A percentile compares a stretch with the other conserved stretches of the same genome.
These are phyloP conservation scores for Chenopodium suecicum DNA, from an alignment of 148 eudicot species.

Conservation along the genomic window DNA sequence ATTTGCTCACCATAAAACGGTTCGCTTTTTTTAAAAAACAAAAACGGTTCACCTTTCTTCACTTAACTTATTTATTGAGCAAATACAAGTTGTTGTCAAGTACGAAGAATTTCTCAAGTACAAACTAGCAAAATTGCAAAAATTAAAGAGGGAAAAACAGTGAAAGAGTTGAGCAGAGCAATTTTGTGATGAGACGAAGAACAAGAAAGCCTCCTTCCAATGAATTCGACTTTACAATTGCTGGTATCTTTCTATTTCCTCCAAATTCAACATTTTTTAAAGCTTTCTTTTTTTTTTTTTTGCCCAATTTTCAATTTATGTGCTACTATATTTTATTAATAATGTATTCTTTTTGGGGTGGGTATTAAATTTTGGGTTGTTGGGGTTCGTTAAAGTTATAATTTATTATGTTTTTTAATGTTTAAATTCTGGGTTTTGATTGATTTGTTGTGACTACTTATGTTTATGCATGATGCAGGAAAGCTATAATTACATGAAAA, in stretches of 20 bases:
- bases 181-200: constrained; percentile 2
- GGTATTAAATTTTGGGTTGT: not conserved
- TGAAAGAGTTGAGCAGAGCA: not conserved
- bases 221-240: constrained; percentile 1
- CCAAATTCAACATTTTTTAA: not conserved
- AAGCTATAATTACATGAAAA: not conserved
- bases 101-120: too few species aligned
- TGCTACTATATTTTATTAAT: too few species aligned
- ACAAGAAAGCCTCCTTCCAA: constrained; percentile 15
- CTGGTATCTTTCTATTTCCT: constrained; percentile 1
- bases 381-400: not conserved
- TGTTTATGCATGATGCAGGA: constrained; percentile 14
- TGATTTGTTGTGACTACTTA: not conserved
- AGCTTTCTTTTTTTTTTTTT: not conserved
- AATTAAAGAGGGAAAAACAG: not conserved
- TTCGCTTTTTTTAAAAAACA: too few species aligned
- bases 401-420: not conserved
- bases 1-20: too few species aligned
- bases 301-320: not conserved
- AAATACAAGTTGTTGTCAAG: too few species aligned
- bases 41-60: too few species aligned
- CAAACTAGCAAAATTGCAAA: not conserved
- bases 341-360: not conserved
- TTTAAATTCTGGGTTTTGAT: not conserved
- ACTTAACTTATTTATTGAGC: too few species aligned